Evolutionary conservation across 2,329 filamentous ascomycete genomes (phyloP).

Genomic region (Helotiales sp.): DNA sequence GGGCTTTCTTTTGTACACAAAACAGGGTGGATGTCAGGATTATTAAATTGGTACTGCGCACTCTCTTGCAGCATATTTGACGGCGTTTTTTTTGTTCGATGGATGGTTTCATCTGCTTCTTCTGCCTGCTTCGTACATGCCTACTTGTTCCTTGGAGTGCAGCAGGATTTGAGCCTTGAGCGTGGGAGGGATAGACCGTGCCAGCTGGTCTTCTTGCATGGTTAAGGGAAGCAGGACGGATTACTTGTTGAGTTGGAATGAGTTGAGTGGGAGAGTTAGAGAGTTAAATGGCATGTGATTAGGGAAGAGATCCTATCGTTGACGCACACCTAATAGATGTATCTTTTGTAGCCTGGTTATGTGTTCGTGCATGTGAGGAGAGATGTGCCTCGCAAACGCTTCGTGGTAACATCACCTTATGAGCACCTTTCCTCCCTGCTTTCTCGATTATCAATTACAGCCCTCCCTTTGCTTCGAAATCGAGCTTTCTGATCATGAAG

Average conservation of each 20-base stretch:
- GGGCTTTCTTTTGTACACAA: not conserved
- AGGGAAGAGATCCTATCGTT: not conserved
- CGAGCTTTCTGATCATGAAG: too few relatives aligned
- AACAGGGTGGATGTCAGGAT: not conserved
- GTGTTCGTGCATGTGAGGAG: not conserved
- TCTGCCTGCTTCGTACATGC: not conserved
- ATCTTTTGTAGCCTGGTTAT: not conserved
- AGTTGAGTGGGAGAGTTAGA: not conserved
- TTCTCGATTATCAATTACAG: too few relatives aligned
- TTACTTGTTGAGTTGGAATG: not conserved
- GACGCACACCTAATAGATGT: not conserved
- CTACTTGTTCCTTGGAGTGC: not conserved
- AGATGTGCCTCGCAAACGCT: too few relatives aligned
- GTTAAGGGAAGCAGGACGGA: not conserved
- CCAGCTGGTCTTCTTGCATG: constrained; percentile 1
- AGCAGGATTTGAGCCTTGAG: too few relatives aligned
- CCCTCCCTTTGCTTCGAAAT: too few relatives aligned
- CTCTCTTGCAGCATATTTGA: constrained; percentile 5
- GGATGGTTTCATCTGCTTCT: not conserved
- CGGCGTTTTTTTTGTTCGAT: not conserved
- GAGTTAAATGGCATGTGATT: not conserved
- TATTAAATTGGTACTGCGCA: constrained; percentile 6
- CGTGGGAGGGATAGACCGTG: not conserved
- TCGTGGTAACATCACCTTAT: too few relatives aligned
- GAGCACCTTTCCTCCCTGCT: too few relatives aligned